Evolutionary conservation across 768 basidiomycete genomes (phyloP).

Genomic region (Mycena olivaceomarginata): DNA sequence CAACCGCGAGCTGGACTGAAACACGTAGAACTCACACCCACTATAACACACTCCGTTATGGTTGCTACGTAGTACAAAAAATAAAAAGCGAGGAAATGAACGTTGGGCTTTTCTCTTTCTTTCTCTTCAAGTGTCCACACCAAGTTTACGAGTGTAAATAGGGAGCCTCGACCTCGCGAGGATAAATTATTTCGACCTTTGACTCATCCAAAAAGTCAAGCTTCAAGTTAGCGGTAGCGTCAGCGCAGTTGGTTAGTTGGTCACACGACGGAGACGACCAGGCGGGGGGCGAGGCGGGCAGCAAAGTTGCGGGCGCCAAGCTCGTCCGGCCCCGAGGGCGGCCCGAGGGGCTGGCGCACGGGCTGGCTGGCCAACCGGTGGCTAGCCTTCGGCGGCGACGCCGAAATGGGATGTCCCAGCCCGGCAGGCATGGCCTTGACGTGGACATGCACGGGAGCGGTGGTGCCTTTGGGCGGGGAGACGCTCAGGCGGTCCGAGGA

Average conservation of each 20-base stretch:
- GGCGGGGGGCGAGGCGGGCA: conserved; percentile 69
- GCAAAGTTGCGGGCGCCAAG: conserved; percentile 95
- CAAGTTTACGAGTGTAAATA: conserved; percentile 29
- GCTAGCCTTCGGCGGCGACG: conserved; percentile 60
- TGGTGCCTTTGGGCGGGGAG: conserved; percentile 87
- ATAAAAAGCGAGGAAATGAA: conserved; percentile 31
- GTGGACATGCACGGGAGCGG: conserved; percentile 40
- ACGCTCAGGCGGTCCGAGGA: conserved; percentile 77
- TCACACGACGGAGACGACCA: conserved; percentile 16
- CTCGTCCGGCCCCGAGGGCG: conserved; percentile 91
- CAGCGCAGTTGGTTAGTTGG: neutral
- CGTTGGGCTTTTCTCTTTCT: conserved; percentile 6
- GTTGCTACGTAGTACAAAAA: conserved; percentile 18
- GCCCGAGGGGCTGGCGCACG: conserved; percentile 90
- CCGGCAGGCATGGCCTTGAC: conserved; percentile 90
- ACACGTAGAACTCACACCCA: neutral
- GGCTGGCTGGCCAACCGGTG: conserved; percentile 83
- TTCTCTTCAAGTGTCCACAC: conserved; percentile 33
- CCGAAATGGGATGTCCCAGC: conserved; percentile 77
- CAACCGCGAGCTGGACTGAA: conserved; percentile 6
- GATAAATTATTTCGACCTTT: conserved; percentile 42
- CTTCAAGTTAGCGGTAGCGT: neutral
- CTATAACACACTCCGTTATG: conserved; percentile 7
- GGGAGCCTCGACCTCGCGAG: conserved; percentile 44
- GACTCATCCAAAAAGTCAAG: neutral